Base-by-base conservation (phyloP, 208 protist species). In the Sergeia podlipaevii region DNA sequence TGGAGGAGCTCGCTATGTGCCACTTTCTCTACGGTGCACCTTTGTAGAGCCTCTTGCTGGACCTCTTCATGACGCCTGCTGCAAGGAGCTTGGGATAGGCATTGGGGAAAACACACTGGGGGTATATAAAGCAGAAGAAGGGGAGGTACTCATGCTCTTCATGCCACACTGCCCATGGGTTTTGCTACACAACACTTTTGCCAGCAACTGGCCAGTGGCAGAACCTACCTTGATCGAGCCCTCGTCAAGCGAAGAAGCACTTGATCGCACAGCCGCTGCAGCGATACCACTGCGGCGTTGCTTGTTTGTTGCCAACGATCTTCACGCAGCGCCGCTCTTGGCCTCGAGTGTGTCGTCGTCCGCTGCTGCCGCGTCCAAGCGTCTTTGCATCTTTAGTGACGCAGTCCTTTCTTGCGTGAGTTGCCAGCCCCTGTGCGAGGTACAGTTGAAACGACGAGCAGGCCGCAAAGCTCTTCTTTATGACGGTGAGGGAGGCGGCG, bases 151-250 rank as follows among this genome's bases (percentile, higher is more conserved):
- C 17, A 57, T 85, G n/a, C 63, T 78, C 11, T 89, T 79, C 51
- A 71, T 82, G 42, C 81, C 76, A 4, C 77, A 83, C 61, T 74
- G 70, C 36, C 81, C 81, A 5, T 89, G 81, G 81, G 44, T 56
- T 23, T 43, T 89, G 34, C 46, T 85, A n/a, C 74, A 77, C 48
- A 89, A 89, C 57, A 26, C 69, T 20, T 60, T 85, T 36, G 63
- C 65, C 28, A 54, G 69, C 2, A 80, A 76, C 41, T 70, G 62
- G 67, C 58, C 65, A 0, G 11, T n/a, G 1, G 10, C 23, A 2
- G 29, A n/a, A 3, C 4, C 26, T 4, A 49, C 43, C 18, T 20
- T n/a, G 3, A 13, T 26, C 4, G 17, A n/a, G 24, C 17, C 39
- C 34, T 10, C 46, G 27, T 4, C 46, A 37, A 28, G n/a, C 41